A percentile compares a stretch with the other conserved stretches of the same genome.
phyloP scores from a whole-genome alignment of 495 filamentous ascomycete genomes.

The Trichoderma parareesei region DNA sequence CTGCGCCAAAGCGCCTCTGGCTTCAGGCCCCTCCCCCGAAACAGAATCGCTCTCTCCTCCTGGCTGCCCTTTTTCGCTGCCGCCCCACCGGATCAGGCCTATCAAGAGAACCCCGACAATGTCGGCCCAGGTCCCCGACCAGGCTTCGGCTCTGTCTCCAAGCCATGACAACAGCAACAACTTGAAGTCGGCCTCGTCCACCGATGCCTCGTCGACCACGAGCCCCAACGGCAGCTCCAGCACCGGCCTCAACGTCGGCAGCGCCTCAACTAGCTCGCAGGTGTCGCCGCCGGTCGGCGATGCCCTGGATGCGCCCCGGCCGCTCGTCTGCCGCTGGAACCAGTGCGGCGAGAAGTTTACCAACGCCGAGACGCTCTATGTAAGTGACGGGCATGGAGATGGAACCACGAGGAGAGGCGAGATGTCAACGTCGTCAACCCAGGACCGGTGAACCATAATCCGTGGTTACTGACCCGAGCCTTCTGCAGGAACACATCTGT shows the following conservation, averaged over 20 bases:
- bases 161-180: not conserved
- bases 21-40: not conserved
- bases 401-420: not conserved
- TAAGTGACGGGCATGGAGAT: constrained; percentile 41
- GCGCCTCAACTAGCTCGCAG: constrained; percentile 22
- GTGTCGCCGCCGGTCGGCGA: constrained; percentile 15
- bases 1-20: constrained; percentile 3
- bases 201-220: not conserved
- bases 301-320: constrained; percentile 24
- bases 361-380: constrained; percentile 80
- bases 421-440: no score
- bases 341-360: constrained; percentile 74
- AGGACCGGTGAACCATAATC: not conserved
- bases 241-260: constrained; percentile 20
- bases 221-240: constrained; percentile 12
- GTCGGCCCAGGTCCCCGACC: constrained; percentile 17
- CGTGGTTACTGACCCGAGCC: constrained; percentile 19
- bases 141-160: constrained; percentile 9
- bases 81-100: constrained; percentile 1
- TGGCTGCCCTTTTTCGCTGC: constrained; percentile 6
- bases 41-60: not conserved
- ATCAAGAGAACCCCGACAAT: constrained; percentile 5
- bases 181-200: not conserved
- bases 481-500: constrained; percentile 84
- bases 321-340: constrained; percentile 77